phyloP scores from a whole-genome alignment of 192 early-diverging fungal genomes.

The Backusella sp. region DNA sequence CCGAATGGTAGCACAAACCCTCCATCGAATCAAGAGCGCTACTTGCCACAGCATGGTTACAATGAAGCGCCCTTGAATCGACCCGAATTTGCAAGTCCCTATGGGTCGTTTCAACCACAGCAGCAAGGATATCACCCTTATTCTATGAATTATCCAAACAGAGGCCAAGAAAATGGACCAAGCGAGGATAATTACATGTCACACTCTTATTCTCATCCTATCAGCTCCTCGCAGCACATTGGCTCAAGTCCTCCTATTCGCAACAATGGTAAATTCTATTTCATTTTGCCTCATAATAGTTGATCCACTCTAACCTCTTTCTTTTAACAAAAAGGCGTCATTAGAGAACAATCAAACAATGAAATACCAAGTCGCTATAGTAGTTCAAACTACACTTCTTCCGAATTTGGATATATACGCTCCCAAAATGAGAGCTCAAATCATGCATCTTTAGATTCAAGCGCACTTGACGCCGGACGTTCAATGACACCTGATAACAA shows the following conservation, averaged over 20 bases:
- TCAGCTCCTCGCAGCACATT: background rate
- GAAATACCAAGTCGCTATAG: background rate
- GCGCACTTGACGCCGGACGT: constrained; percentile 14
- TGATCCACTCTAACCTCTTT: background rate
- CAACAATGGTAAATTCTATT: background rate
- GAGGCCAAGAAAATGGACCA: background rate
- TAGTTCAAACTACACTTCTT: background rate
- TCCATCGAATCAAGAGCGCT: background rate
- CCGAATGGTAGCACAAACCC: constrained; percentile 2
- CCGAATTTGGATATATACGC: background rate
- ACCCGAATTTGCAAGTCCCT: background rate
- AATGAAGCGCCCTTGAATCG: background rate
- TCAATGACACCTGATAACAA: constrained; percentile 11
- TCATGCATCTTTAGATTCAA: background rate
- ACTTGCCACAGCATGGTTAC: background rate
- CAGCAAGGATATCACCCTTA: background rate
- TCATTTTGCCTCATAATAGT: background rate
- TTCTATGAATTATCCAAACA: background rate
- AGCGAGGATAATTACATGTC: constrained; percentile 3
- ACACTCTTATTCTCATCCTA: constrained; percentile 5
- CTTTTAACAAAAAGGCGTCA: no score
- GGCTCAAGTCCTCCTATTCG: background rate
- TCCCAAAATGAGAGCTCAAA: background rate
- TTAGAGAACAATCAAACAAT: background rate
- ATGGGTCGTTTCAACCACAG: background rate